Conservation (phyloP, 2,329 filamentous ascomycete species). For the Aspergillus jensenii region DNA sequence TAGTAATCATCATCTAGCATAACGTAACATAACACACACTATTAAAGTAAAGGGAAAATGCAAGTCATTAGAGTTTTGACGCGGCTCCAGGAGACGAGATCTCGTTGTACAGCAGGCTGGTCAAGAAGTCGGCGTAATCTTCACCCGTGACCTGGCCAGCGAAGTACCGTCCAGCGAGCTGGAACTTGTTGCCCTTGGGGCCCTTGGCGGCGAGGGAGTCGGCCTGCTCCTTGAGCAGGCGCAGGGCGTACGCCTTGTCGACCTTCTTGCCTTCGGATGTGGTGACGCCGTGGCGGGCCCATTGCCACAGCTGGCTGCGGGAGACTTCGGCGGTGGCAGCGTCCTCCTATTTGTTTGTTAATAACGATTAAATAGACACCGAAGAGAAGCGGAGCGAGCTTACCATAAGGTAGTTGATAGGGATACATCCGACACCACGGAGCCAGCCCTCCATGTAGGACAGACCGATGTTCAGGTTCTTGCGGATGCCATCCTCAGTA, state of each 20-base stretch:
- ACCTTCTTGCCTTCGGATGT: slow-evolving; percentile 89
- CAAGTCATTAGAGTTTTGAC: slow-evolving; percentile 57
- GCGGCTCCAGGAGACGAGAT: slow-evolving; percentile 62
- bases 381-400: slow-evolving; percentile 18
- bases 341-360: slow-evolving; percentile 61
- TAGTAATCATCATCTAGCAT: background rate
- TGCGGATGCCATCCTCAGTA: slow-evolving; percentile 91
- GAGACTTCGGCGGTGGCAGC: slow-evolving; percentile 96
- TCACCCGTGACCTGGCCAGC: slow-evolving; percentile 90
- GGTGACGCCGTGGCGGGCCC: slow-evolving; percentile 71
- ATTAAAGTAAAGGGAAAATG: background rate
- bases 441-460: slow-evolving; percentile 99
- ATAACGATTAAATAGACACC: background rate
- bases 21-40: slow-evolving; percentile 1
- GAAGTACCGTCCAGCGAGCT: slow-evolving; percentile 89
- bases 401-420: slow-evolving; percentile 94
- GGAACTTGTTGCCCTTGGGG: slow-evolving; percentile 86
- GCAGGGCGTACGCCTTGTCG: slow-evolving; percentile 86
- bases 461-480: slow-evolving; percentile 95
- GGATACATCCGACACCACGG: slow-evolving; percentile 89
- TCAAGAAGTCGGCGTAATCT: slow-evolving; percentile 96
- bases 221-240: slow-evolving; percentile 82
- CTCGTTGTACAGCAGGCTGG: slow-evolving; percentile 71
- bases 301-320: slow-evolving; percentile 94
- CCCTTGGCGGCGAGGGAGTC: slow-evolving; percentile 72